Percentiles rank a stretch among this genome's conserved stretches.
phyloP scores from a whole-genome alignment of 768 basidiomycete species.

The Hygrophorus pudorinus region DNA sequence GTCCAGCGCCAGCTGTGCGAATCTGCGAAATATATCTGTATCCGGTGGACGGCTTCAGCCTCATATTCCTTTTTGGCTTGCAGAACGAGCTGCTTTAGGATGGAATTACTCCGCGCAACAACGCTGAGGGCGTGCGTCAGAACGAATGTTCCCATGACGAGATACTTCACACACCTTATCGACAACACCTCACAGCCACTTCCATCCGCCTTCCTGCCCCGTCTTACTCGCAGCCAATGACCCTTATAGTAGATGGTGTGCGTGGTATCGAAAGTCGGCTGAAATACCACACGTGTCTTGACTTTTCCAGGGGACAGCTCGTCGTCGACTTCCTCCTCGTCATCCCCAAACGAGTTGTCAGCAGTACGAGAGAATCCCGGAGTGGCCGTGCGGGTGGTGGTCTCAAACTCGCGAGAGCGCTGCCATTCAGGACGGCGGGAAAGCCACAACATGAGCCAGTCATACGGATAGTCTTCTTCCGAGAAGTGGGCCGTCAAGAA shows the following conservation, averaged over 20 bases:
- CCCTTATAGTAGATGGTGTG: conserved; percentile 83
- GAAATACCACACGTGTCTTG: conserved; percentile 78
- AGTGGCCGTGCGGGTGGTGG: conserved; percentile 65
- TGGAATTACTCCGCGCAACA: conserved; percentile 72
- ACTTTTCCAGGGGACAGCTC: conserved; percentile 46
- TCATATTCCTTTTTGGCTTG: conserved; percentile 88
- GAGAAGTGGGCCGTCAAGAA: conserved; percentile 88
- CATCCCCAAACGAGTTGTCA: conserved; percentile 46
- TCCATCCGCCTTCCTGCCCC: conserved; percentile 60
- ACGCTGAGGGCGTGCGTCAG: conserved; percentile 35
- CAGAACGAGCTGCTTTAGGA: conserved; percentile 81
- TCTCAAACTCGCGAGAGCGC: conserved; percentile 82
- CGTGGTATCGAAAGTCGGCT: conserved; percentile 80
- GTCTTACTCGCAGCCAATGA: conserved; percentile 73
- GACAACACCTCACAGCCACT: conserved; percentile 65
- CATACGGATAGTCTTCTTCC: conserved; percentile 84
- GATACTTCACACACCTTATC: conserved; percentile 41
- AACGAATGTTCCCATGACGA: neutral
- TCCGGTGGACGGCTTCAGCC: conserved; percentile 76
- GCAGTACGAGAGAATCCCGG: conserved; percentile 41
- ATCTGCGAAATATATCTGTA: conserved; percentile 87
- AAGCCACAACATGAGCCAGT: conserved; percentile 89
- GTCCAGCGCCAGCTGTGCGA: conserved; percentile 85
- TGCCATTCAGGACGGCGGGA: conserved; percentile 82
- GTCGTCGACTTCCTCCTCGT: conserved; percentile 39